Conservation (phyloP, 352 stramenopile species). For the Phytophthora rubi region DNA sequence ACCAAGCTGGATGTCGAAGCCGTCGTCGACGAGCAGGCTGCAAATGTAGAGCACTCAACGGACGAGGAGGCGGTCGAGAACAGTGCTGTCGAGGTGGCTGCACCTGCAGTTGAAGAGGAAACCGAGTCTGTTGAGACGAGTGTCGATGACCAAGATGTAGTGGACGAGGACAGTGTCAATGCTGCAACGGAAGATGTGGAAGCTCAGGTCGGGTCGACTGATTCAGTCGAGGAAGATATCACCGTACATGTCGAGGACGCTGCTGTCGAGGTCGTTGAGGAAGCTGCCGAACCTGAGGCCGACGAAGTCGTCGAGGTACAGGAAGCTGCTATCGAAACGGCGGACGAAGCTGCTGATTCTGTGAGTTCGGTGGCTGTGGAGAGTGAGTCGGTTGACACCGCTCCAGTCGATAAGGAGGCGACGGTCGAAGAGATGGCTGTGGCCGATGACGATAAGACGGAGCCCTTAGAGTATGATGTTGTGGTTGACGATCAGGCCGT, state of each 20-base stretch:
- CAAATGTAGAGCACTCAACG: background rate
- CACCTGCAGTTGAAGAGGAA: too few species aligned
- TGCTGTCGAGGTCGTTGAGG: background rate
- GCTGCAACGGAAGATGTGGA: background rate
- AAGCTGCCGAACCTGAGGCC: background rate
- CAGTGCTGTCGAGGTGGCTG: too few species aligned
- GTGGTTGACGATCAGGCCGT: background rate
- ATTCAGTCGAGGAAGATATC: background rate
- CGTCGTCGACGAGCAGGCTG: background rate
- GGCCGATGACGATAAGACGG: background rate
- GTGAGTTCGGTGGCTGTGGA: too few species aligned
- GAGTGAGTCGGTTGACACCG: too few species aligned
- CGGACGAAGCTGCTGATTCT: background rate
- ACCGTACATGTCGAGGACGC: background rate
- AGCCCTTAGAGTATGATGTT: background rate
- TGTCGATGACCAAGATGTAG: too few species aligned
- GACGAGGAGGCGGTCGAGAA: background rate
- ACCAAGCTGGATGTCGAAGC: conserved; percentile 6
- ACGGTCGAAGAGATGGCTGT: background rate
- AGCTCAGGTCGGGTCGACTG: background rate
- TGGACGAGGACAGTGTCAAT: background rate
- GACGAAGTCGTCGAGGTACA: background rate
- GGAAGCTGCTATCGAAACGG: background rate
- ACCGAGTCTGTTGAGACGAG: too few species aligned
- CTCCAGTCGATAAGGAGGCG: too few species aligned